Conservation (phyloP, 2,329 filamentous ascomycete genomes). For the Trichophyton equinum region DNA sequence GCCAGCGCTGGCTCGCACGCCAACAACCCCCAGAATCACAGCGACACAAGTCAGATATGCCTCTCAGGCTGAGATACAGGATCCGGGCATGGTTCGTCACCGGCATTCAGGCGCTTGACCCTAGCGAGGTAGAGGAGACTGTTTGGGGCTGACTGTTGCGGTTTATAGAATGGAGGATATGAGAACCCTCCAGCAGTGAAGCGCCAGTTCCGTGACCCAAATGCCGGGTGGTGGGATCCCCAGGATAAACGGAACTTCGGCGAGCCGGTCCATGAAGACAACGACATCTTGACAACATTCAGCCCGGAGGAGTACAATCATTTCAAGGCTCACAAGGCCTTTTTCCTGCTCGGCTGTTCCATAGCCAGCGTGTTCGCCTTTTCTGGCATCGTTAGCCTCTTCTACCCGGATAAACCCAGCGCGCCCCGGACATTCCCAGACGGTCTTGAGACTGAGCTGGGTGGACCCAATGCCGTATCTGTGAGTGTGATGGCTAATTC, state of each 20-base stretch:
- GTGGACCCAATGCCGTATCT: slow-evolving; percentile 52
- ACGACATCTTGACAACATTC: slow-evolving; percentile 85
- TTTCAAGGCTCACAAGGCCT: slow-evolving; percentile 57
- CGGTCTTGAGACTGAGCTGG: slow-evolving; percentile 62
- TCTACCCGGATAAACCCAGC: slow-evolving; percentile 60
- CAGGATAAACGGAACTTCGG: slow-evolving; percentile 95
- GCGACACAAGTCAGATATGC: slow-evolving; percentile 29
- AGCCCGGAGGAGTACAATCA: slow-evolving; percentile 82
- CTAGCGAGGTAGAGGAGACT: not conserved
- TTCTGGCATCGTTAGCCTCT: slow-evolving; percentile 53
- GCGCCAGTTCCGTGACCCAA: slow-evolving; percentile 82
- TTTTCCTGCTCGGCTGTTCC: slow-evolving; percentile 57
- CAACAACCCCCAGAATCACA: slow-evolving; percentile 14
- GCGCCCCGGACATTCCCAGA: slow-evolving; percentile 56
- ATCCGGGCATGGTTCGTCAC: slow-evolving; percentile 32
- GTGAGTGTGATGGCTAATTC: slow-evolving; percentile 36
- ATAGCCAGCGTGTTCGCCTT: slow-evolving; percentile 51
- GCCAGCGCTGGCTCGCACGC: slow-evolving; percentile 25
- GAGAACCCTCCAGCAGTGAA: slow-evolving; percentile 51
- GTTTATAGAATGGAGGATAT: slow-evolving; percentile 35
- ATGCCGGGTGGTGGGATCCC: slow-evolving; percentile 92
- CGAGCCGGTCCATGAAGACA: slow-evolving; percentile 92
- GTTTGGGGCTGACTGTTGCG: not conserved
- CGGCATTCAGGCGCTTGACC: not conserved
- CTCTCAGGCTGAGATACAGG: slow-evolving; percentile 28